Evolutionary conservation across 1,284 basidiomycete species (phyloP), one percentile per base, ranked within the genome.

Genomic region (Sutorius eximius): DNA sequence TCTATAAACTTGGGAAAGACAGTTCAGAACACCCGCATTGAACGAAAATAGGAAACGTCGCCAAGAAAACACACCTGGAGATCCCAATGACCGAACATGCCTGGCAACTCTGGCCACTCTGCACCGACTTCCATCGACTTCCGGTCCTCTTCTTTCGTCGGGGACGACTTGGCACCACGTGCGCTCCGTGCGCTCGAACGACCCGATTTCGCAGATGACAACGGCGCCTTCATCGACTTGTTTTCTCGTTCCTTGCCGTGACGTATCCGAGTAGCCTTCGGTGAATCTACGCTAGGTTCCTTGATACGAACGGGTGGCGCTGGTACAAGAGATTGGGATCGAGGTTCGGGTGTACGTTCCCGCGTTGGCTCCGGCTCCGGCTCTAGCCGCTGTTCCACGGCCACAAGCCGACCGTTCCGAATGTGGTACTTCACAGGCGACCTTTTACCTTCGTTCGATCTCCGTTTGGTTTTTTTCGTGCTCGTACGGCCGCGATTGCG

Each of bases 1-100:
- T 68, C 65, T 24, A 70, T 68, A 42, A 71, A 68, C 70, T 72
- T 9, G 33, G 33, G 15, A 27, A 16, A 11, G 18, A n/a, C 8
- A 20, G 18, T 2, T 51, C n/a, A 57, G 38, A 47, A 8, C n/a
- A n/a, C n/a, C 8, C 8, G 18, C 1, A 12, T 18, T 13, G 13
- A 49, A 32, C 27, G n/a, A 41, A 5, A 40, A 13, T 3, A 27
- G 6, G 24, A 27, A 27, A 27, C 24, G 5, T 27, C 24, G 24
- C 24, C 24, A 27, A 27, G 24, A 27, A 38, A n/a, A 47, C 49
- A 16, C 46, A 70, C 65, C 67, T 70, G 66, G 18, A 32, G 9
- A 24, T 68, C 52, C 64, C 64, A 67, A 1, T 53, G 56, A 10
- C 47, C 53, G n/a, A 68, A 59, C 33, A 15, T 10, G 12, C 3